Evolutionary conservation across 208 protist genomes (phyloP), one percentile per base, ranked within the genome.

Genomic region (Acanthamoeba rhysodes): DNA sequence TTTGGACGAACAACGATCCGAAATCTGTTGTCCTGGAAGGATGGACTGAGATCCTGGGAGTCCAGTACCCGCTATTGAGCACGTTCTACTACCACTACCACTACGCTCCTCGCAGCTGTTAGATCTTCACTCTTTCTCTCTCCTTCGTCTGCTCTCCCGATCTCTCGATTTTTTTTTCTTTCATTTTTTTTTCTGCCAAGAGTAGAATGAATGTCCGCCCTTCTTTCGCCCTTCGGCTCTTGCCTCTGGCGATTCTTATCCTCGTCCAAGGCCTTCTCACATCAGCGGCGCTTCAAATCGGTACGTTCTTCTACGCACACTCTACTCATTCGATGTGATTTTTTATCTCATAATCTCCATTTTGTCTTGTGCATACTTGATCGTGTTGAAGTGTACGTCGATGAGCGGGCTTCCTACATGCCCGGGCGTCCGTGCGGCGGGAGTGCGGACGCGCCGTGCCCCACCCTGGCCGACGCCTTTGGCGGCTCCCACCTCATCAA

Each of bases 361-460:
- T 18, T 62, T 27, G 57, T 62, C 20, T 27, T 62, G 2, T 27
- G 14, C 57, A 6, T 2, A n/a, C n/a, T n/a, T n/a, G n/a, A n/a
- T n/a, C n/a, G 27, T 32, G 27, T 68, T 8, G n/a, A 18, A 87
- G 78, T 87, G 9, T 87, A 87, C 78, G 48, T 87, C 29, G 78
- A 87, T 87, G 78, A 50, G 48, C 55, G 34, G 20, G 78, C 29
- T 20, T 5, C 48, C 9, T 32, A 27, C 45, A 0, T n/a, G 45
- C 48, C 78, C 20, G 74, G 32, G 3, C n/a, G 18, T n/a, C 16
- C 34, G 48, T 87, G 78, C 24, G 78, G 78, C 48, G 20, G 6
- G 72, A 87, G 45, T 22, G 78, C 24, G 14, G 78, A 87, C 78
- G 41, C 32, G 18, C 78, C 78, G 18, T 87, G 78, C 45, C 24